phyloP scores from a whole-genome alignment of 1,139 yeast species.

The Yamadazyma aaseri region DNA sequence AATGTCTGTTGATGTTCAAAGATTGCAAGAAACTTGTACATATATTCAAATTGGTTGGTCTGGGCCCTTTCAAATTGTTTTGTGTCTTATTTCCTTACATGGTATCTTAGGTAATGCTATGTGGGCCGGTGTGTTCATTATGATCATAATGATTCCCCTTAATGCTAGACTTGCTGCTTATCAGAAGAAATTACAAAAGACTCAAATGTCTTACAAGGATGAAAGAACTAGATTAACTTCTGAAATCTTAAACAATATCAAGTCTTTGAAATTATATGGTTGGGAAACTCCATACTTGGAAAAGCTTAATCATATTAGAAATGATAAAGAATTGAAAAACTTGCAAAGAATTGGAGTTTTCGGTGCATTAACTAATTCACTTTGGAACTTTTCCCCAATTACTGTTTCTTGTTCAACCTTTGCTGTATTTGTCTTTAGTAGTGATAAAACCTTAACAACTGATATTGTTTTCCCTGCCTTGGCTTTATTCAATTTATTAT shows the following conservation, averaged over 20 bases:
- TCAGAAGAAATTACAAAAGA: slow-evolving; percentile 73
- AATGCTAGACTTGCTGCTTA: slow-evolving; percentile 71
- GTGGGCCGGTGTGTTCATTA: slow-evolving; percentile 95
- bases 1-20: slow-evolving; percentile 95
- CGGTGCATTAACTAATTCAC: slow-evolving; percentile 69
- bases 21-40: slow-evolving; percentile 87
- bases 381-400: slow-evolving; percentile 88
- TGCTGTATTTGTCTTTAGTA: slow-evolving; percentile 70
- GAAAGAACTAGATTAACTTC: slow-evolving; percentile 61
- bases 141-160: slow-evolving; percentile 82
- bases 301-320: slow-evolving; percentile 76
- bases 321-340: slow-evolving; percentile 80
- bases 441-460: slow-evolving; percentile 70
- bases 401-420: slow-evolving; percentile 90
- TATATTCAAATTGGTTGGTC: slow-evolving; percentile 91
- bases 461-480: slow-evolving; percentile 95
- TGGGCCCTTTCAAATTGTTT: slow-evolving; percentile 87
- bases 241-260: slow-evolving; percentile 87
- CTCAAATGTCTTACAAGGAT: slow-evolving; percentile 48
- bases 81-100: slow-evolving; percentile 78
- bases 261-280: slow-evolving; percentile 87
- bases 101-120: slow-evolving; percentile 80
- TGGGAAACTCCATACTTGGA: slow-evolving; percentile 89
- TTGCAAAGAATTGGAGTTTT: slow-evolving; percentile 75
- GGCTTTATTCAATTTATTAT: slow-evolving; percentile 76